These are phyloP conservation scores for Rosa chinensis DNA, from an alignment of 306 rosid species.

Conservation along the genomic window DNA sequence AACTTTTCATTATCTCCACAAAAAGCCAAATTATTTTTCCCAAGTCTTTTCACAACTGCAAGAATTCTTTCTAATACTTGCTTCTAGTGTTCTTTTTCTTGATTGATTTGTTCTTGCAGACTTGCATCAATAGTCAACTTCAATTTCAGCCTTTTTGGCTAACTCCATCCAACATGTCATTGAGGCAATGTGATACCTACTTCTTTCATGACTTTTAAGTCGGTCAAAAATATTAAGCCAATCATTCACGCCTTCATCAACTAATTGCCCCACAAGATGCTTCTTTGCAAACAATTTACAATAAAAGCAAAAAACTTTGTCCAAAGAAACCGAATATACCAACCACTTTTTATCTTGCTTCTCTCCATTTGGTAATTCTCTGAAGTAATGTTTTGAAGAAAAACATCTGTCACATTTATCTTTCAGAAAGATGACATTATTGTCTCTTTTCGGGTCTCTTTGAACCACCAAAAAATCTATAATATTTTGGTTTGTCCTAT, in stretches of 20 bases:
- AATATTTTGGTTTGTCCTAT: background rate
- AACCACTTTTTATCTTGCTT: background rate
- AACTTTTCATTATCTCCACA: background rate
- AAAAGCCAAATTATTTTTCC: background rate
- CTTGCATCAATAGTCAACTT: background rate
- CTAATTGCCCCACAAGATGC: background rate
- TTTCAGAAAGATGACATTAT: background rate
- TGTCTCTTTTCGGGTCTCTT: background rate
- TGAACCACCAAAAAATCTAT: background rate
- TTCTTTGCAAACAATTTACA: background rate
- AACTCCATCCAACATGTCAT: background rate
- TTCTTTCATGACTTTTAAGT: background rate
- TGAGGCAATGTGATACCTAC: background rate
- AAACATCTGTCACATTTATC: background rate
- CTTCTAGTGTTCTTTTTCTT: background rate
- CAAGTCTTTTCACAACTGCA: background rate
- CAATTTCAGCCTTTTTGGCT: background rate
- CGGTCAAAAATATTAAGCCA: background rate
- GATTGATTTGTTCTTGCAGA: background rate
- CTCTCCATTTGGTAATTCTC: too few species aligned
- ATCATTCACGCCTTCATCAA: background rate
- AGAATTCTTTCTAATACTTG: background rate
- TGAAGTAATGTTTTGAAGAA: too few species aligned
- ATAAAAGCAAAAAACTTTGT: conserved; percentile 6
- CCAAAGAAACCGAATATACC: background rate